phyloP scores from a whole-genome alignment of 805 yeast genomes.

The Candida qinlingensis region DNA sequence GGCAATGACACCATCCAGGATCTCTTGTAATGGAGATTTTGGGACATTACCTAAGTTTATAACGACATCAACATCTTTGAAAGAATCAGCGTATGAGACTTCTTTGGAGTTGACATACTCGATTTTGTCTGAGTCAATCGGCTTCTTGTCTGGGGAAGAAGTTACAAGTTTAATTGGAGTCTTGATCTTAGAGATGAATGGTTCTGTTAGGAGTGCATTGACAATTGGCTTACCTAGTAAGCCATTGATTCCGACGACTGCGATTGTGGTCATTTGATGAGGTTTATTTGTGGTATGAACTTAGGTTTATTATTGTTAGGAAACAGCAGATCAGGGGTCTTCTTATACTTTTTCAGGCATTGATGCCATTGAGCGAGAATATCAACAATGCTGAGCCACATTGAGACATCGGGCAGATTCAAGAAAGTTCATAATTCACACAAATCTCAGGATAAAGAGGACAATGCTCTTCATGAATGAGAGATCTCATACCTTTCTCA shows the following conservation, averaged over 20 bases:
- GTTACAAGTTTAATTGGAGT: conserved; percentile 50
- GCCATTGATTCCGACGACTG: conserved; percentile 51
- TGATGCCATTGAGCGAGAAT: too few species aligned
- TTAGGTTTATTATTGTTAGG: too few species aligned
- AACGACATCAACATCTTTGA: conserved; percentile 46
- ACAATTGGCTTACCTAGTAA: conserved; percentile 43
- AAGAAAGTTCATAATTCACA: too few species aligned
- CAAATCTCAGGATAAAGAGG: too few species aligned
- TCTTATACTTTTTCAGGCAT: too few species aligned
- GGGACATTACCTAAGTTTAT: conserved; percentile 37
- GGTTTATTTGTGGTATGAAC: not conserved
- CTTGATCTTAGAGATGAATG: conserved; percentile 36
- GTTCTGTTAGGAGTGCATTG: conserved; percentile 38
- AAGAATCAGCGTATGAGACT: conserved; percentile 28
- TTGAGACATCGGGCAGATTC: too few species aligned
- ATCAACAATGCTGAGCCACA: too few species aligned
- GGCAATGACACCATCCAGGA: conserved; percentile 36
- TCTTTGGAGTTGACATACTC: conserved; percentile 13
- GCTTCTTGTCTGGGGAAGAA: conserved; percentile 12
- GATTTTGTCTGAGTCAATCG: conserved; percentile 18
- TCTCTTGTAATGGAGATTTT: conserved; percentile 27
- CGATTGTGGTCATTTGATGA: conserved; percentile 31
- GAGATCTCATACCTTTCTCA: too few species aligned
- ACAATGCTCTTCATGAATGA: too few species aligned
- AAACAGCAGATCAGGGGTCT: too few species aligned